These are phyloP conservation scores for Wickerhamiella domercqiae DNA, from an alignment of 805 yeast genomes.

Conservation along the genomic window DNA sequence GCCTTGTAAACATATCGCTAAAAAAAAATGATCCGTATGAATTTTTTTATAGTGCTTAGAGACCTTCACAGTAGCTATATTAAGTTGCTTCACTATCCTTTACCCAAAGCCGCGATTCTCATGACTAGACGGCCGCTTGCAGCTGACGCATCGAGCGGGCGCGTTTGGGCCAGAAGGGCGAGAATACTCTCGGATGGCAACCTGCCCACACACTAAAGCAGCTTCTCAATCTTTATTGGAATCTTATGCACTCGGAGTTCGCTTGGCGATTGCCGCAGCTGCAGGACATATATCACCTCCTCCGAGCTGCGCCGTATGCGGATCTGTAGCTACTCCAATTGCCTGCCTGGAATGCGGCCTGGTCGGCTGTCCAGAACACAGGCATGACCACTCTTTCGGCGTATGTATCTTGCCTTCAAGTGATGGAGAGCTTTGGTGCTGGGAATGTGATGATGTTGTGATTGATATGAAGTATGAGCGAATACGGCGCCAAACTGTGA, in stretches of 20 bases:
- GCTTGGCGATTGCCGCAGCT: background rate
- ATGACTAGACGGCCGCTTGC: too few species aligned
- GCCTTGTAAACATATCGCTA: too few species aligned
- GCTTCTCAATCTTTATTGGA: background rate
- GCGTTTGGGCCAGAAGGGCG: too few species aligned
- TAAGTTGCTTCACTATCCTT: too few species aligned
- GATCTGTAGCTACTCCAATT: background rate
- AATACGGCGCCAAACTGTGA: slow-evolving; percentile 25
- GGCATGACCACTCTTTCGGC: slow-evolving; percentile 35
- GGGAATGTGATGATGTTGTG: slow-evolving; percentile 59
- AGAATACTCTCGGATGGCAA: too few species aligned
- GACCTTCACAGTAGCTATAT: too few species aligned
- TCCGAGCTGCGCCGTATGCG: background rate
- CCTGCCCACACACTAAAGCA: background rate
- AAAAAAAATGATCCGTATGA: too few species aligned
- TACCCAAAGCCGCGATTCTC: too few species aligned
- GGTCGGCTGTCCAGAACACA: slow-evolving; percentile 15
- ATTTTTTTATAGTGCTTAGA: too few species aligned
- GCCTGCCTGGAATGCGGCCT: slow-evolving; percentile 15
- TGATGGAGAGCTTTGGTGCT: slow-evolving; percentile 45
- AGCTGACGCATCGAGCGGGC: too few species aligned
- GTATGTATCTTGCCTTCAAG: slow-evolving; percentile 51
- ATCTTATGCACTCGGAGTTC: slow-evolving; percentile 1
- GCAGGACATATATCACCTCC: background rate
- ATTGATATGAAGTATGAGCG: slow-evolving; percentile 43